Conservation (phyloP, 371 early-diverging fungal genomes). For the Mortierella sp. region DNA sequence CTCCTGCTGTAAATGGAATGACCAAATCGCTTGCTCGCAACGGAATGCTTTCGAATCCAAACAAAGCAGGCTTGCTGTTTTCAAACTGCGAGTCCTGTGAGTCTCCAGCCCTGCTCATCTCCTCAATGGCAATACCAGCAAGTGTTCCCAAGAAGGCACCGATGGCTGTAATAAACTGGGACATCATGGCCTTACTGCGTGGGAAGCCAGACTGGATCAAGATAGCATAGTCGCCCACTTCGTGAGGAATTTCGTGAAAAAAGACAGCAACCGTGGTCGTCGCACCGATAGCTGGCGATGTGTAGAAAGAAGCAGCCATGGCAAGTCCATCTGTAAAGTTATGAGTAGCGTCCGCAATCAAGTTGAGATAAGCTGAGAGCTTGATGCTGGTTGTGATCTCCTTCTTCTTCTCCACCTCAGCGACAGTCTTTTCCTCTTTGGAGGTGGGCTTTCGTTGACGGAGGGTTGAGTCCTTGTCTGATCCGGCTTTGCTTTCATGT, state of each 20-base stretch:
- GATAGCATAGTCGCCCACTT: slow-evolving; percentile 93
- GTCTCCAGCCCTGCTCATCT: slow-evolving; percentile 60
- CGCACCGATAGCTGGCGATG: slow-evolving; percentile 83
- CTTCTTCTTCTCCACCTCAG: slow-evolving; percentile 10
- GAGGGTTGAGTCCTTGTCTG: slow-evolving; percentile 47
- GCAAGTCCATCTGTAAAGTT: slow-evolving; percentile 96
- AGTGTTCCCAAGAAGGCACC: slow-evolving; percentile 86
- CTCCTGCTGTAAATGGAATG: slow-evolving; percentile 91
- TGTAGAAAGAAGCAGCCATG: slow-evolving; percentile 89
- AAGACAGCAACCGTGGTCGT: slow-evolving; percentile 92
- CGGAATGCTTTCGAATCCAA: slow-evolving; percentile 36
- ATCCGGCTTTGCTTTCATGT: slow-evolving; percentile 4
- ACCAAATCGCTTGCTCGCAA: slow-evolving; percentile 74
- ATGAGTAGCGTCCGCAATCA: slow-evolving; percentile 90
- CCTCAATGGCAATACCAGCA: slow-evolving; percentile 84
- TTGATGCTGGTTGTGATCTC: slow-evolving; percentile 62
- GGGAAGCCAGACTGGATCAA: slow-evolving; percentile 87
- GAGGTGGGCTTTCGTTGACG: slow-evolving; percentile 51
- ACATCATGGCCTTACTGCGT: slow-evolving; percentile 77
- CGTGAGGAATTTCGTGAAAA: slow-evolving; percentile 94
- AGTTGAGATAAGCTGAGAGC: slow-evolving; percentile 82
- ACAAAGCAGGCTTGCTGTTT: slow-evolving; percentile 18
- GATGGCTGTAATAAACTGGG: slow-evolving; percentile 86
- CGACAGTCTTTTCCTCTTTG: slow-evolving; percentile 16
- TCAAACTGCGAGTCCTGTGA: slow-evolving; percentile 10